Base-by-base conservation (phyloP, 768 basidiomycete species). In the Leucocoprinus sp. region DNA sequence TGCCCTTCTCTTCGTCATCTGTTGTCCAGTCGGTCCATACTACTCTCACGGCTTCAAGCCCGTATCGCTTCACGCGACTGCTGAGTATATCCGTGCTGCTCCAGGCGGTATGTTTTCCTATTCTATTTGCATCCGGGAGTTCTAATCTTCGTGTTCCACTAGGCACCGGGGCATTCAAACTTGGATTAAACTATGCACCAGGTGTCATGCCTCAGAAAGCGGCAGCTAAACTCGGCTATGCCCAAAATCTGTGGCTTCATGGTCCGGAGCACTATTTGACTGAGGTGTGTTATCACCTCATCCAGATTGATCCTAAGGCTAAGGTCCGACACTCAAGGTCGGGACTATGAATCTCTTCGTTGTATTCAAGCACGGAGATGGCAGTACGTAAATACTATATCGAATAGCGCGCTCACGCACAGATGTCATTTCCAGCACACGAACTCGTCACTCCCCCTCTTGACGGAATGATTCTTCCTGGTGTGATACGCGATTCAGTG, bases 291-390 rank as follows among this genome's bases (percentile, higher is more conserved):
- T 7, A 36, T 27, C 24, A 19, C 14, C 23, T 46, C 24, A 17
- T 67, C 64, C 14, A 39, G 78, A 74, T 3, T 76, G 23, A 5
- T 34, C n/a, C 18, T 27, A 14, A 3, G 23, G 24, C 46, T 48
- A 48, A 48, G 40, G 42, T 48, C 39, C 46, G 39, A 19, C n/a
- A 14, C 21, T 17, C 23, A 67, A n/a, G 64, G 90, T 91, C 33
- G 92, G 92, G 33, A 91, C 90, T 1, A 93, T 93, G 92, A 95
- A 95, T 63, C 64, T 92, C 60, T 93, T 93, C 50, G 78, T 84
- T 35, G 87, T 82, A 3, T 80, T 93, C 64, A 78, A 75, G 59
- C 74, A 71, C 17, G 72, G 76, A 15, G 76, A 85, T 55, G 86
- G 85, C 38, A 67, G 83, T 80, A 50, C 17, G 61, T 39, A 5